Evolutionary conservation across 176 grass and related monocot species (phyloP), one percentile per base, ranked within the genome.

Genomic region (Puccinellia tenuiflora): DNA sequence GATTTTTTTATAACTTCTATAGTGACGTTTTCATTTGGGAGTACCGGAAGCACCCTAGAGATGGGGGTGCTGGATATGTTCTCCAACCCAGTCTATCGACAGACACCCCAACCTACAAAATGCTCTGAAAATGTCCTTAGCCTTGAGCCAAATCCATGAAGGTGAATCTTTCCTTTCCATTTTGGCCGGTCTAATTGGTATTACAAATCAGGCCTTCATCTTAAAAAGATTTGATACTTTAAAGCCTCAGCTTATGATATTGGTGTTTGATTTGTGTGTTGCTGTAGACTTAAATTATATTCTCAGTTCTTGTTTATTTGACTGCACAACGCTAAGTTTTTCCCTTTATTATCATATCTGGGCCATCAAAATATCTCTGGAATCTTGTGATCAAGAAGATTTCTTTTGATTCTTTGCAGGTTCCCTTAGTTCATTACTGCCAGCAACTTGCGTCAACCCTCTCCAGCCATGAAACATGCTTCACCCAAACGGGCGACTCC

Each of bases 401-500:
- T 68, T 21, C 15, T 89, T 76, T 80, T 72, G 17, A 18, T 83
- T 7, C 56, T 82, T 63, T 88, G 80, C 81, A 98, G 95, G 92
- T 92, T 50, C 90, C 95, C 25, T 79, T 98, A 37, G 86, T 98
- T 62, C 87, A 93, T 88, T 92, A 98, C 39, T 98, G 92, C 85
- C 88, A 92, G 81, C 95, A 98, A 89, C 90, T 98, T 73, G 84
- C 95, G 6, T 85, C 95, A 71, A 98, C 92, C 14, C 88, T 95
- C 62, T 98, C 90, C 21, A 95, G 83, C 84, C 95, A 98, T 86
- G 95, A 93, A 53, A 91, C 76, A 33, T 93, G 95, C 78, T 98
- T 98, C 84, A 98, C 86, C 45, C 95, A 98, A 91, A 98, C 95
- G 52, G 95, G 92, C 18, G 95, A 98, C 69, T 98, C 92, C 9